These are phyloP conservation scores for Alternaria consortialis DNA, from an alignment of 2,329 filamentous ascomycete species.

Conservation along the genomic window DNA sequence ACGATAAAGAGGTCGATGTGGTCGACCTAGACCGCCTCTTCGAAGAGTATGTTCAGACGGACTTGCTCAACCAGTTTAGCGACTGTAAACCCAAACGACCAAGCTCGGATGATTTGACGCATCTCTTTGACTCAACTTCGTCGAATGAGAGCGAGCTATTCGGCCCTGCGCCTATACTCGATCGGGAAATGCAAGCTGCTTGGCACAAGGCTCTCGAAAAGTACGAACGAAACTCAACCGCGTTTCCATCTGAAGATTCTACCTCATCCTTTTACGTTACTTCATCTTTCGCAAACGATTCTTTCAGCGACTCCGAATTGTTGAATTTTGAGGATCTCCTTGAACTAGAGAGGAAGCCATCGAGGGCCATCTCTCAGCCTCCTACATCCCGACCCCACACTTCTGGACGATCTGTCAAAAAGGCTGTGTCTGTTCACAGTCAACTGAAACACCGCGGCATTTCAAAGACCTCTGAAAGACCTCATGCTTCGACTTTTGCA, in stretches of 20 bases:
- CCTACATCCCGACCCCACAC: slow-evolving; percentile 41
- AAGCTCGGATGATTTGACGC: slow-evolving; percentile 60
- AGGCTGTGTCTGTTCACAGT: slow-evolving; percentile 37
- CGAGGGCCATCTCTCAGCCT: slow-evolving; percentile 44
- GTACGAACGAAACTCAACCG: slow-evolving; percentile 60
- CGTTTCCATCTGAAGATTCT: slow-evolving; percentile 39
- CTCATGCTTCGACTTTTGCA: slow-evolving; percentile 42
- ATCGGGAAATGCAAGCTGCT: slow-evolving; percentile 60
- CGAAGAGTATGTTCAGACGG: slow-evolving; percentile 69
- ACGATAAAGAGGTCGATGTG: slow-evolving; percentile 63
- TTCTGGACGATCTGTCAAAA: slow-evolving; percentile 30
- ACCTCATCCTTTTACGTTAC: slow-evolving; percentile 40
- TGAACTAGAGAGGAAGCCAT: slow-evolving; percentile 37
- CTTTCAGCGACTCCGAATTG: slow-evolving; percentile 43
- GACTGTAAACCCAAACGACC: slow-evolving; percentile 59
- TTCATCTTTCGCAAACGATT: slow-evolving; percentile 42
- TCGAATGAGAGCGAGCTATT: slow-evolving; percentile 61
- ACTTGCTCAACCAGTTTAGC: slow-evolving; percentile 59
- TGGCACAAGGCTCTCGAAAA: slow-evolving; percentile 64
- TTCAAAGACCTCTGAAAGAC: slow-evolving; percentile 34
- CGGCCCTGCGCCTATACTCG: slow-evolving; percentile 59
- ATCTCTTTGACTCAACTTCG: slow-evolving; percentile 62
- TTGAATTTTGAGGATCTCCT: slow-evolving; percentile 45
- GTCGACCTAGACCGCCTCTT: slow-evolving; percentile 69
- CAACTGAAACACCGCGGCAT: slow-evolving; percentile 32